Evolutionary conservation across 768 basidiomycete genomes (phyloP).

Genomic region (Lactarius indigo): DNA sequence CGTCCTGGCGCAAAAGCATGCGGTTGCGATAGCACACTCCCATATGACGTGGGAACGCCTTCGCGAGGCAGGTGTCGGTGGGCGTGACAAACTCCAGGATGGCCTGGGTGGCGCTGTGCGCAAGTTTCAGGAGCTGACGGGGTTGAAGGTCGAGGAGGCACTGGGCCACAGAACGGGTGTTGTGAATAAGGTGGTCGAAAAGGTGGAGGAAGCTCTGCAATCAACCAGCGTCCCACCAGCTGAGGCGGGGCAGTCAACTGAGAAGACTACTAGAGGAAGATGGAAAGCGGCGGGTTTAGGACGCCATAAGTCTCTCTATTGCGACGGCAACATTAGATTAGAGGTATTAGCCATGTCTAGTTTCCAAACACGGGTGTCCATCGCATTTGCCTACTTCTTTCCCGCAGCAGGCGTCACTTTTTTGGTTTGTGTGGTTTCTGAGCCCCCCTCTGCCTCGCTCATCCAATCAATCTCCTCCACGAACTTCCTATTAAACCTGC

Average conservation of each 20-base stretch:
- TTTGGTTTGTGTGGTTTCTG: neutral
- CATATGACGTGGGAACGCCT: slow-evolving; percentile 56
- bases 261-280: slow-evolving; percentile 1
- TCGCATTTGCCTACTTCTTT: slow-evolving; percentile 2
- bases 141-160: slow-evolving; percentile 46
- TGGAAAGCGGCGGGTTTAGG: neutral
- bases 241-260: neutral
- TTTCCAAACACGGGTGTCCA: neutral
- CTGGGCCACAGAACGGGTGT: slow-evolving; percentile 11
- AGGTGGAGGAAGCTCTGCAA: slow-evolving; percentile 21
- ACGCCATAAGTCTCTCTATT: neutral
- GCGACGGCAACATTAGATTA: slow-evolving; percentile 15
- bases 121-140: slow-evolving; percentile 63
- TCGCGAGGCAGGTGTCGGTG: slow-evolving; percentile 48
- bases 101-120: slow-evolving; percentile 48
- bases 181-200: slow-evolving; percentile 15
- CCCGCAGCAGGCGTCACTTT: neutral
- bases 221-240: neutral
- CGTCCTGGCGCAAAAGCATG: slow-evolving; percentile 61
- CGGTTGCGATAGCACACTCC: slow-evolving; percentile 56
- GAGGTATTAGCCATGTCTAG: slow-evolving; percentile 13
- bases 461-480: slow-evolving; percentile 44
- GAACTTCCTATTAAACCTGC: slow-evolving; percentile 75
- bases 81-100: slow-evolving; percentile 41
- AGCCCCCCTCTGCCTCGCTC: slow-evolving; percentile 20